Percentiles rank a stretch among this genome's conserved stretches.
Conservation (phyloP, 371 early-diverging fungal genomes). For the Apophysomyces ossiformis region DNA sequence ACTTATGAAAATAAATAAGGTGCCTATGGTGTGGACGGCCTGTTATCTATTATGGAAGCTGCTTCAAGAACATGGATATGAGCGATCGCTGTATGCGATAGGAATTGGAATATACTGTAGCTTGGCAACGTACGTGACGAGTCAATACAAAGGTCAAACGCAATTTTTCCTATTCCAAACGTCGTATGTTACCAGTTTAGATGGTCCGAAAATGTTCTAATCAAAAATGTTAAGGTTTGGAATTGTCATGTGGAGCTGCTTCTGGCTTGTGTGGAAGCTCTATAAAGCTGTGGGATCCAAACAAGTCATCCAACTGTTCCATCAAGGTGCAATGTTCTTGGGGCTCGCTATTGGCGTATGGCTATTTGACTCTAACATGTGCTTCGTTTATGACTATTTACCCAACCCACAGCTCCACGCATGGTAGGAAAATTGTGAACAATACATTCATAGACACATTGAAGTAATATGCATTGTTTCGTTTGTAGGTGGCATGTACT, state of each 20-base stretch:
- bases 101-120: constrained; percentile 36
- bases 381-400: constrained; percentile 36
- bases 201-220: constrained; percentile 12
- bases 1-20: constrained; percentile 14
- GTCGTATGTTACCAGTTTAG: constrained; percentile 26
- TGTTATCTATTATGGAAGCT: constrained; percentile 44
- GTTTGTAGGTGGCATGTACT: constrained; percentile 45
- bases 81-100: constrained; percentile 16
- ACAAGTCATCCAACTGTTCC: constrained; percentile 32
- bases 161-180: constrained; percentile 52
- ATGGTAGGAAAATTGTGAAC: constrained; percentile 26
- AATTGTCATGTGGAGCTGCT: constrained; percentile 48
- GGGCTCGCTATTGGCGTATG: constrained; percentile 37
- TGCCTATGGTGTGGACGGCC: constrained; percentile 53
- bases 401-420: constrained; percentile 44
- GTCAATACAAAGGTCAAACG: constrained; percentile 39
- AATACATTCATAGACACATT: constrained; percentile 1
- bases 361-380: constrained; percentile 47
- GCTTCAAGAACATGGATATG: constrained; percentile 35
- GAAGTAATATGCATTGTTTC: constrained; percentile 7
- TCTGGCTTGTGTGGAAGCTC: constrained; percentile 43
- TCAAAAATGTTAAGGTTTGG: constrained; percentile 35
- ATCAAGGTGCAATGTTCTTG: constrained; percentile 35
- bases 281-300: constrained; percentile 29
- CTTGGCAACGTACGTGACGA: constrained; percentile 44